These are phyloP conservation scores for Besnoitia besnoiti DNA, from an alignment of 169 alveolate genomes.

Conservation along the genomic window DNA sequence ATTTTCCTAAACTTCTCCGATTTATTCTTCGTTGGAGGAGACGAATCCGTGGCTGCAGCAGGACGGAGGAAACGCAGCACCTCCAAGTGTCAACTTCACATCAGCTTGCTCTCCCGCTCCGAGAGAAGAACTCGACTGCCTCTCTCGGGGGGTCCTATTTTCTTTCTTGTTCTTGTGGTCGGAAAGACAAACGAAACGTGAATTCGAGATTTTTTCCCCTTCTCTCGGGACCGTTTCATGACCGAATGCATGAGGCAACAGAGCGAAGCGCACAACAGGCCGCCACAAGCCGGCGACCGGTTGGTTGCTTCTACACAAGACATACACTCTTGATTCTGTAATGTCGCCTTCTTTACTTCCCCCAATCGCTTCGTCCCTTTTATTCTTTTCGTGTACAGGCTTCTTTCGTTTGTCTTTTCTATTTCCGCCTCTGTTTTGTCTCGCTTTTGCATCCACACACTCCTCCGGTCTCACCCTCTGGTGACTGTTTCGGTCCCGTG, in stretches of 20 bases:
- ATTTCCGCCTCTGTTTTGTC: no score
- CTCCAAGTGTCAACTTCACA: background rate
- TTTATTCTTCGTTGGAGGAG: background rate
- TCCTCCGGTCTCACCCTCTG: no score
- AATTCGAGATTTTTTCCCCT: background rate
- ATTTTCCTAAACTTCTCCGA: background rate
- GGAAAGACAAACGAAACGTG: background rate
- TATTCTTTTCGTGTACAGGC: background rate
- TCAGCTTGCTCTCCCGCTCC: background rate
- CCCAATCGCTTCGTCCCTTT: background rate
- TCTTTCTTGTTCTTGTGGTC: background rate
- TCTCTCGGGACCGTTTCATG: background rate
- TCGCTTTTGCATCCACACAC: no score
- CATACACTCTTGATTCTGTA: background rate
- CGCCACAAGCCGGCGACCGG: background rate
- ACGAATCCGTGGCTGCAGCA: background rate
- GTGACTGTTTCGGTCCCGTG: no score
- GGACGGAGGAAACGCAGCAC: background rate
- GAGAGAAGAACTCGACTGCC: background rate
- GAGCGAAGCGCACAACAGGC: background rate
- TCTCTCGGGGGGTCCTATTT: background rate
- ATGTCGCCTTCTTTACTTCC: background rate
- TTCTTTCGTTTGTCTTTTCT: background rate
- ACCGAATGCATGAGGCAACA: background rate
- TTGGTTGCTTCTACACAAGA: background rate